Conservation (phyloP, 805 yeast genomes). For the Candida maesae region DNA sequence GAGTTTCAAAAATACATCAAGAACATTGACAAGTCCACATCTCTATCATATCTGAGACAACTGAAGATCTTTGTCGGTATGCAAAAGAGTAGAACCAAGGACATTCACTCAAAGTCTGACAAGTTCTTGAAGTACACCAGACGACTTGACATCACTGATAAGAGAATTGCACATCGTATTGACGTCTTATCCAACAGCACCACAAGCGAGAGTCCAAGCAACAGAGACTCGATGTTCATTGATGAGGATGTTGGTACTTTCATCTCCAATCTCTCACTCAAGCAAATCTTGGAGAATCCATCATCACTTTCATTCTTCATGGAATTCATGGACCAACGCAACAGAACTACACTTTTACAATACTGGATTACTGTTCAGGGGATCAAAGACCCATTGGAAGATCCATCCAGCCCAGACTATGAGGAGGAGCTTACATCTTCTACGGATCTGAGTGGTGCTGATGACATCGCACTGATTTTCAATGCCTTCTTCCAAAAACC, state of each 20-base stretch:
- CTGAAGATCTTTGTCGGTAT: constrained; percentile 43
- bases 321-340: constrained; percentile 52
- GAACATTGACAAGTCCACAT: constrained; percentile 30
- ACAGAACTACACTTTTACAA: constrained; percentile 45
- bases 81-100: constrained; percentile 40
- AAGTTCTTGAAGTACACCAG: constrained; percentile 27
- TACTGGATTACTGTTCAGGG: constrained; percentile 67
- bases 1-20: constrained; percentile 40
- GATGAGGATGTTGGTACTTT: constrained; percentile 23
- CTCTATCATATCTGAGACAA: constrained; percentile 44
- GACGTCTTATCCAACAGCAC: constrained; percentile 18
- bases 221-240: constrained; percentile 7
- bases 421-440: constrained; percentile 27
- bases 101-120: constrained; percentile 29
- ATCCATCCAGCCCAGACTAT: constrained; percentile 30
- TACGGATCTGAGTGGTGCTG: constrained; percentile 40
- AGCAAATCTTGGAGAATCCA: constrained; percentile 46
- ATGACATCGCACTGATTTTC: constrained; percentile 51
- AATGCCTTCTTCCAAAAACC: constrained; percentile 36
- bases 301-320: constrained; percentile 45
- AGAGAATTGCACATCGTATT: constrained; percentile 29
- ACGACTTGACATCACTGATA: constrained; percentile 31
- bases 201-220: neutral
- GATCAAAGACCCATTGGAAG: constrained; percentile 67
- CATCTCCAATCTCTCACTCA: constrained; percentile 31